A percentile compares a stretch with the other conserved stretches of the same genome.
Evolutionary conservation across 768 basidiomycete species (phyloP).

Genomic region (Suillus sp.): DNA sequence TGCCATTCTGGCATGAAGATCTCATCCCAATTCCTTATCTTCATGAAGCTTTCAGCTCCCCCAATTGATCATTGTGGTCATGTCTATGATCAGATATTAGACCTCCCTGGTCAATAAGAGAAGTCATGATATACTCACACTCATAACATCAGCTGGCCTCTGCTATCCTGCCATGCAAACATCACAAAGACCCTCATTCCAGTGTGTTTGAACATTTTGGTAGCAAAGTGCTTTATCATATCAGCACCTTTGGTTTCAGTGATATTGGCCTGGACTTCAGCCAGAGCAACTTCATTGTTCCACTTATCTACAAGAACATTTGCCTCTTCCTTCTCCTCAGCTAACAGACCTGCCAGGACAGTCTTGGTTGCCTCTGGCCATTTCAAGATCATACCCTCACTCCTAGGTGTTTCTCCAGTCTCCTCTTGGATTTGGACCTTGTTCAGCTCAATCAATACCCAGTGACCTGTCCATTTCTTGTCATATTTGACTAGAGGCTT

Average conservation of each 20-base stretch:
- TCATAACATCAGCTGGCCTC: too few species aligned
- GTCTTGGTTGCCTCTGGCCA: neutral
- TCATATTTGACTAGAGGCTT: neutral
- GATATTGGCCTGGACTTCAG: neutral
- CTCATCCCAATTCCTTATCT: too few species aligned
- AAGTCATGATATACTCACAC: too few species aligned
- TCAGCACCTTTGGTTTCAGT: neutral
- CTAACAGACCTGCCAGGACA: neutral
- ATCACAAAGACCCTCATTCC: neutral
- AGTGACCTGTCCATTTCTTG: neutral
- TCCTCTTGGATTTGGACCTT: neutral
- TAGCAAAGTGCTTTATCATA: neutral
- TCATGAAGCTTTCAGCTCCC: too few species aligned
- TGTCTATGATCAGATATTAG: too few species aligned
- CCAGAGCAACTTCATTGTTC: neutral
- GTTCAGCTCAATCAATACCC: neutral
- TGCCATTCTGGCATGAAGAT: too few species aligned
- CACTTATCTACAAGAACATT: neutral
- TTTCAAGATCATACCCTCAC: neutral
- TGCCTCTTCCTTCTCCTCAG: neutral
- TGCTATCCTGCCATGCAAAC: too few species aligned
- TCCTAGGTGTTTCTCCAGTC: neutral
- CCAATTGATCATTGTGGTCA: too few species aligned
- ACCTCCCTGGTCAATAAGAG: too few species aligned
- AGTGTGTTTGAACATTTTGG: neutral